These are phyloP conservation scores for Lenzites betulinus DNA, from an alignment of 768 basidiomycete genomes.

Conservation along the genomic window DNA sequence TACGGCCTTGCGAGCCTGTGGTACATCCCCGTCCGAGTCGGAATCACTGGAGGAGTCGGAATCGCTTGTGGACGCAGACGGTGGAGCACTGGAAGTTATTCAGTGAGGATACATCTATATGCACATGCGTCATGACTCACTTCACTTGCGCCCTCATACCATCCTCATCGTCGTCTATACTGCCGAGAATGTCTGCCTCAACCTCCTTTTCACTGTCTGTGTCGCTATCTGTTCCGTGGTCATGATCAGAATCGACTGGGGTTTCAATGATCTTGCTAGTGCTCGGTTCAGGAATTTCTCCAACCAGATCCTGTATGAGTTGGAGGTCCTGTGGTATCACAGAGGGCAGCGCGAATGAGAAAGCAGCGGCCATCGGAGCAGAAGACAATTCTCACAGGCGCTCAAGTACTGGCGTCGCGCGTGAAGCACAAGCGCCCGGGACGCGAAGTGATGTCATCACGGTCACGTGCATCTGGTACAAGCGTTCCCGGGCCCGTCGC, in stretches of 20 bases:
- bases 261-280: conserved; percentile 3
- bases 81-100: conserved; percentile 1
- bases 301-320: conserved; percentile 69
- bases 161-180: conserved; percentile 43
- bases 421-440: neutral
- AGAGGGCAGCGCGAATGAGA: conserved; percentile 60
- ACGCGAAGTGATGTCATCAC: conserved; percentile 6
- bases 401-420: neutral
- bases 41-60: conserved; percentile 34
- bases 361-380: conserved; percentile 11
- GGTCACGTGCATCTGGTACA: neutral
- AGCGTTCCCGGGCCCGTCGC: neutral
- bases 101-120: too few species aligned
- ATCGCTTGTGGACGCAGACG: conserved; percentile 28
- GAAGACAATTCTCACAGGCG: conserved; percentile 4
- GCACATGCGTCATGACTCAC: neutral
- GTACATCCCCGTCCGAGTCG: conserved; percentile 33
- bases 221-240: conserved; percentile 48
- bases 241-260: conserved; percentile 20
- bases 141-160: conserved; percentile 5
- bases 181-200: conserved; percentile 56
- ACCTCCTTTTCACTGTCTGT: conserved; percentile 73
- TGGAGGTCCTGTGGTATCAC: conserved; percentile 71
- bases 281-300: conserved; percentile 29
- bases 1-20: neutral